phyloP scores from a whole-genome alignment of 2,329 filamentous ascomycete genomes.

The Verticillium nonalfalfae region DNA sequence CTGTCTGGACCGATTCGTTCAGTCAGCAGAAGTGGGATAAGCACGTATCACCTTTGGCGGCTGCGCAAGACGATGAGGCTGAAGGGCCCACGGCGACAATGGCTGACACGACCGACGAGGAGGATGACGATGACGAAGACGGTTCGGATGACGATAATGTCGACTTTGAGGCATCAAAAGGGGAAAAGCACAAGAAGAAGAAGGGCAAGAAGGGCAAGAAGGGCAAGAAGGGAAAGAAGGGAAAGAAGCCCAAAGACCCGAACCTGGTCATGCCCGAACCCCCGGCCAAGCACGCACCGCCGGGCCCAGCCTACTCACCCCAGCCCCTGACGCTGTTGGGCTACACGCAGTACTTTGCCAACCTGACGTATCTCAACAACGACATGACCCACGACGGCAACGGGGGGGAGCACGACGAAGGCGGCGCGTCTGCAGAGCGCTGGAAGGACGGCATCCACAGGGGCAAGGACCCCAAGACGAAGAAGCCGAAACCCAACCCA shows the following conservation, averaged over 20 bases:
- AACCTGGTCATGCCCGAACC: constrained; percentile 61
- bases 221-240: constrained; percentile 33
- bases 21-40: not conserved
- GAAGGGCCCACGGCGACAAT: not conserved
- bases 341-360: constrained; percentile 89
- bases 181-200: constrained; percentile 27
- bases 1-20: constrained; percentile 35
- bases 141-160: constrained; percentile 16
- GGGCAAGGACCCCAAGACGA: constrained; percentile 47
- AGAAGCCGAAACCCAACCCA: constrained; percentile 50
- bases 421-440: constrained; percentile 25
- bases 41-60: not conserved
- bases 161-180: constrained; percentile 21
- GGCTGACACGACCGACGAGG: constrained; percentile 7
- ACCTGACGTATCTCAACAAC: constrained; percentile 86
- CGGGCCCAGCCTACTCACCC: constrained; percentile 84
- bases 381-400: constrained; percentile 38
- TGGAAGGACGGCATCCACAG: constrained; percentile 62
- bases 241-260: constrained; percentile 46
- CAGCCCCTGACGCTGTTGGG: constrained; percentile 74
- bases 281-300: constrained; percentile 65
- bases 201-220: constrained; percentile 29
- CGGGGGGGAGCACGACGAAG: constrained; percentile 13
- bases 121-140: constrained; percentile 22
- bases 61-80: not conserved